A percentile compares a stretch with the other conserved stretches of the same genome.
These are phyloP conservation scores for Pugionium dolabratum DNA, from an alignment of 345 rosid species.

Conservation along the genomic window DNA sequence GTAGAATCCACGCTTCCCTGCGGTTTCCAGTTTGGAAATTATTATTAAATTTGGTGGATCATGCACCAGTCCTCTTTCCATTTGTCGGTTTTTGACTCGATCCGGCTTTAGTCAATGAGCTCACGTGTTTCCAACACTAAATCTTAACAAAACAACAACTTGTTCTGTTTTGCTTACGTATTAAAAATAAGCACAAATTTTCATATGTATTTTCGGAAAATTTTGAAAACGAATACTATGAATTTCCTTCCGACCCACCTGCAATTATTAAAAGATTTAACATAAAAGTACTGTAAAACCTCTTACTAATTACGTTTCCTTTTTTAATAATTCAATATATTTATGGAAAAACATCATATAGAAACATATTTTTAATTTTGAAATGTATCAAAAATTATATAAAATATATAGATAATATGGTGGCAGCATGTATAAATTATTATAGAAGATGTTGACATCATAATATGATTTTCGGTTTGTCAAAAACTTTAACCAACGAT, in stretches of 20 bases:
- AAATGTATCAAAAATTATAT: no score
- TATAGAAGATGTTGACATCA: no score
- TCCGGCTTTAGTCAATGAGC: background rate
- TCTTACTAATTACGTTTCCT: constrained; percentile 11
- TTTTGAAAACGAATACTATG: no score
- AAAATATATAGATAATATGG: no score
- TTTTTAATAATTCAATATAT: no score
- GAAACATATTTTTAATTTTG: no score
- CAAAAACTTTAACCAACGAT: no score
- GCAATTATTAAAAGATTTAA: background rate
- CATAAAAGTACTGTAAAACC: background rate
- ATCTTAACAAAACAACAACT: constrained; percentile 15
- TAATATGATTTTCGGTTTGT: no score
- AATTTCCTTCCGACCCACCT: background rate
- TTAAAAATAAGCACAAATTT: background rate
- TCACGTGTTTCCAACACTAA: constrained; percentile 31
- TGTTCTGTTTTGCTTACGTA: constrained; percentile 24
- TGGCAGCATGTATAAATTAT: no score
- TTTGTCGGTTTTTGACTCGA: constrained; percentile 18
- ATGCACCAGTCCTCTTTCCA: background rate
- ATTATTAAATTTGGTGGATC: constrained; percentile 4
- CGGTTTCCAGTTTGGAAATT: background rate
- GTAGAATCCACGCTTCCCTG: constrained; percentile 7
- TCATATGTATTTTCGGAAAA: no score
- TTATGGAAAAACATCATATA: no score